Conservation (phyloP, 1,139 yeast genomes). For the Saccharomycopsis phalli region DNA sequence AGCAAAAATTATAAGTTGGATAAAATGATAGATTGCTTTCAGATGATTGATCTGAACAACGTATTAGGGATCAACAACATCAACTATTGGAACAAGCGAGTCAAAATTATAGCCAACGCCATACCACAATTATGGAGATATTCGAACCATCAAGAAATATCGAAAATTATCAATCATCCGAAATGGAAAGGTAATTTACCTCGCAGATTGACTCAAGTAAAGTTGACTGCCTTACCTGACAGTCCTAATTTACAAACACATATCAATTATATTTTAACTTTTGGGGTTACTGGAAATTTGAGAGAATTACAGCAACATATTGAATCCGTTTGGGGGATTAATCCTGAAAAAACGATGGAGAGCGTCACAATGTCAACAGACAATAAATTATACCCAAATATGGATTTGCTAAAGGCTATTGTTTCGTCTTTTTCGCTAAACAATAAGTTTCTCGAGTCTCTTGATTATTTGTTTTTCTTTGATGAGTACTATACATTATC, state of each 20-base stretch:
- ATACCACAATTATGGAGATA: slow-evolving; percentile 15
- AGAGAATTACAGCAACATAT: slow-evolving; percentile 6
- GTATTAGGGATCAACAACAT: slow-evolving; percentile 1
- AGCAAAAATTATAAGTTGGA: slow-evolving; percentile 6
- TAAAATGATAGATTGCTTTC: slow-evolving; percentile 6
- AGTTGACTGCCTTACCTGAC: slow-evolving; percentile 1
- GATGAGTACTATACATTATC: slow-evolving; percentile 7
- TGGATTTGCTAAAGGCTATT: slow-evolving; percentile 10
- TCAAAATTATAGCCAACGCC: slow-evolving; percentile 10
- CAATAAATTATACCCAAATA: slow-evolving; percentile 12
- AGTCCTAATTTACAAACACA: slow-evolving; percentile 10
- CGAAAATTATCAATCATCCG: not conserved
- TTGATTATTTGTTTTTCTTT: slow-evolving; percentile 11
- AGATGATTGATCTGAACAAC: slow-evolving; percentile 5
- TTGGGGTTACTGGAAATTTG: slow-evolving; percentile 9
- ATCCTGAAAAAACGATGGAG: not conserved
- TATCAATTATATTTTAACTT: slow-evolving; percentile 9
- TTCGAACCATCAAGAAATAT: slow-evolving; percentile 1
- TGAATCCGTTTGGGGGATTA: slow-evolving; percentile 14
- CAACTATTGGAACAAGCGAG: slow-evolving; percentile 16
- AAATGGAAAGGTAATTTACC: slow-evolving; percentile 14
- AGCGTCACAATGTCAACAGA: not conserved
- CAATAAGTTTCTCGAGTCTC: slow-evolving; percentile 8
- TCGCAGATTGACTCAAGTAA: slow-evolving; percentile 1
- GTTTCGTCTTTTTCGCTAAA: slow-evolving; percentile 14